Conservation (phyloP, 73 alveolate species). For the Tetrahymena elliotti region DNA sequence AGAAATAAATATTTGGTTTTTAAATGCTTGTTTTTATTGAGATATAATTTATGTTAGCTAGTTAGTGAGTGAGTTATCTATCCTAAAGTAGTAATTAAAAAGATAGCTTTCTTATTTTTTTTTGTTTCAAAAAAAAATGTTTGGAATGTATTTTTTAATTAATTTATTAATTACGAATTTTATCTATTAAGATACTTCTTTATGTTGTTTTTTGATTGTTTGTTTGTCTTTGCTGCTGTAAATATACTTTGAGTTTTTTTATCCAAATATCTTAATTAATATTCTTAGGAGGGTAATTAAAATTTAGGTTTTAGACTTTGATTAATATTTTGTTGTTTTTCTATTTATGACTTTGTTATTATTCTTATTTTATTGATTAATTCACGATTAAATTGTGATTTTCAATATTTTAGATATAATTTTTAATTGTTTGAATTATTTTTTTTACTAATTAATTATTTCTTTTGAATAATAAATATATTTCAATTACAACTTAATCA, state of each 20-base stretch:
- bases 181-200: background rate
- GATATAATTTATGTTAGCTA: background rate
- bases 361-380: background rate
- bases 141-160: background rate
- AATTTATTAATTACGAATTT: background rate
- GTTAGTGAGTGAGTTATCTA: no score
- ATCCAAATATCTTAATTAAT: background rate
- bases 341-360: background rate
- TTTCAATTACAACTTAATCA: background rate
- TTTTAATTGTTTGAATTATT: background rate
- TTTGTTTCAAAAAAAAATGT: background rate
- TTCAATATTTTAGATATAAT: background rate
- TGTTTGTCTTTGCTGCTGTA: background rate
- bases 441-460: background rate
- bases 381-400: background rate
- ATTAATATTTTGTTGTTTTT: background rate
- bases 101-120: background rate
- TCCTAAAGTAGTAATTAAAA: background rate
- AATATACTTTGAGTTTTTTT: background rate
- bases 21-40: background rate
- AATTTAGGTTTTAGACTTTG: background rate
- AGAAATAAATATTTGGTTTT: background rate
- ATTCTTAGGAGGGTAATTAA: no score
- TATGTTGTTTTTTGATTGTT: background rate
- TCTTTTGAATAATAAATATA: background rate